phyloP scores from a whole-genome alignment of 1,139 yeast genomes.

The Yamadazyma buinensis region DNA sequence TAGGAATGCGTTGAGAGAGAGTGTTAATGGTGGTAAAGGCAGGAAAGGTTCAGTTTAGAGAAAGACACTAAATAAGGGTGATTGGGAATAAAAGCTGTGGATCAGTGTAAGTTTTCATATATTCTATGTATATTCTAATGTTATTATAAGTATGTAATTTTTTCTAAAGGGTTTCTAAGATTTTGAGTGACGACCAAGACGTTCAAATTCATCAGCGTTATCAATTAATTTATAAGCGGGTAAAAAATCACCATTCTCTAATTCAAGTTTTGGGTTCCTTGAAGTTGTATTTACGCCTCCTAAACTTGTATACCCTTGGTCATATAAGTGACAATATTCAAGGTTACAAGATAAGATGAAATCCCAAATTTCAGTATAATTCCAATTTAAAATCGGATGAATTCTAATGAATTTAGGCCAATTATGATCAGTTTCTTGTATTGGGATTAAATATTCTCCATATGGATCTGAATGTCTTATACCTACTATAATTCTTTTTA shows the following conservation, averaged over 20 bases:
- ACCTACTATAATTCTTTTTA: conserved; percentile 73
- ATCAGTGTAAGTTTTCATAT: no score
- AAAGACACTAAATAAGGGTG: not conserved
- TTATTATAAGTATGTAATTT: not conserved
- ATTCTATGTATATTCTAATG: not conserved
- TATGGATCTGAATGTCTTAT: conserved; percentile 80
- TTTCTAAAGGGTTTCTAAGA: not conserved
- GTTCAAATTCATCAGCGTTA: conserved; percentile 55
- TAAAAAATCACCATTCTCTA: conserved; percentile 28
- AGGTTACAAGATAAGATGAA: conserved; percentile 48
- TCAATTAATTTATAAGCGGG: conserved; percentile 69
- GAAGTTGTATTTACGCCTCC: conserved; percentile 71
- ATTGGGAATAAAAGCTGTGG: no score
- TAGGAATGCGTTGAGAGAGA: conserved; percentile 30
- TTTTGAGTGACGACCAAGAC: conserved; percentile 28
- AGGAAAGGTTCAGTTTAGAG: conserved; percentile 15
- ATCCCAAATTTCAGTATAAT: conserved; percentile 75
- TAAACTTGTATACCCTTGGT: conserved; percentile 73
- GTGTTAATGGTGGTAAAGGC: conserved; percentile 25
- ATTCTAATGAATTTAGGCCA: conserved; percentile 84
- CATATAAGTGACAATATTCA: conserved; percentile 68
- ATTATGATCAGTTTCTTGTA: conserved; percentile 72
- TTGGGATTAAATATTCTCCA: conserved; percentile 49
- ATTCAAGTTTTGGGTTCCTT: conserved; percentile 57
- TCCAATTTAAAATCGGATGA: conserved; percentile 84